Evolutionary conservation across 2,329 filamentous ascomycete genomes (phyloP).

Genomic region (Ophiostoma fasciatum): DNA sequence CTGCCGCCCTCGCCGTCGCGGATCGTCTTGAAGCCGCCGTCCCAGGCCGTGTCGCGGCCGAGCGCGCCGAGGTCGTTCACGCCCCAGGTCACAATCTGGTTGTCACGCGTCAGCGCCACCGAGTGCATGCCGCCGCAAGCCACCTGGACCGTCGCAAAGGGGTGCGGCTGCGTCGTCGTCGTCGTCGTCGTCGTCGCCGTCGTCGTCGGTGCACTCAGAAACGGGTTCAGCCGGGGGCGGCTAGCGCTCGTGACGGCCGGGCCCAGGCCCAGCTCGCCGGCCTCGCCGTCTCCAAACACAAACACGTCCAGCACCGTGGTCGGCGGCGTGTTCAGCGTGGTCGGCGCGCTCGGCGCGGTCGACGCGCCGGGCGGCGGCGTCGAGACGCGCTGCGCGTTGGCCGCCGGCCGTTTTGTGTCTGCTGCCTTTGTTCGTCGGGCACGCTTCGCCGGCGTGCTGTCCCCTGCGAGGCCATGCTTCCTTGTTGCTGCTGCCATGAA

Average conservation of each 20-base stretch:
- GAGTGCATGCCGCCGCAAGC: slow-evolving; percentile 55
- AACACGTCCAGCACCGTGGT: slow-evolving; percentile 4
- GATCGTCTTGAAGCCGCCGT: slow-evolving; percentile 11
- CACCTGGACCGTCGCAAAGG: slow-evolving; percentile 34
- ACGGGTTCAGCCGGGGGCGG: slow-evolving; percentile 3
- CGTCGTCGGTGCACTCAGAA: neutral
- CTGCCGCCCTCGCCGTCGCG: slow-evolving; percentile 12
- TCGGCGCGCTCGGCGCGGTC: too few species aligned
- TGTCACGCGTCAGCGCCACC: slow-evolving; percentile 48
- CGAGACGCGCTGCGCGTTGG: too few species aligned
- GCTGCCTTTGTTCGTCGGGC: too few species aligned
- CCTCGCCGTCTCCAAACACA: slow-evolving; percentile 6
- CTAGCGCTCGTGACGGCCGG: neutral
- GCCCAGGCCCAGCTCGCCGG: slow-evolving; percentile 9
- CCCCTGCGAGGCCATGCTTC: too few species aligned
- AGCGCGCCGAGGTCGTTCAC: slow-evolving; percentile 56
- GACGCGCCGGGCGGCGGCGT: too few species aligned
- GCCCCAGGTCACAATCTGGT: slow-evolving; percentile 54
- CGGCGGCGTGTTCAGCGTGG: slow-evolving; percentile 1
- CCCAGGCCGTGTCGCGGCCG: slow-evolving; percentile 43
- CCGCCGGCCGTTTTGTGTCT: too few species aligned
- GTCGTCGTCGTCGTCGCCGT: too few species aligned
- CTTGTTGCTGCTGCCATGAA: too few species aligned
- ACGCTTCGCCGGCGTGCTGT: too few species aligned
- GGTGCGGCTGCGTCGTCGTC: neutral